Conservation (phyloP, 2,329 filamentous ascomycete species). For the Epichloe aotearoae region DNA sequence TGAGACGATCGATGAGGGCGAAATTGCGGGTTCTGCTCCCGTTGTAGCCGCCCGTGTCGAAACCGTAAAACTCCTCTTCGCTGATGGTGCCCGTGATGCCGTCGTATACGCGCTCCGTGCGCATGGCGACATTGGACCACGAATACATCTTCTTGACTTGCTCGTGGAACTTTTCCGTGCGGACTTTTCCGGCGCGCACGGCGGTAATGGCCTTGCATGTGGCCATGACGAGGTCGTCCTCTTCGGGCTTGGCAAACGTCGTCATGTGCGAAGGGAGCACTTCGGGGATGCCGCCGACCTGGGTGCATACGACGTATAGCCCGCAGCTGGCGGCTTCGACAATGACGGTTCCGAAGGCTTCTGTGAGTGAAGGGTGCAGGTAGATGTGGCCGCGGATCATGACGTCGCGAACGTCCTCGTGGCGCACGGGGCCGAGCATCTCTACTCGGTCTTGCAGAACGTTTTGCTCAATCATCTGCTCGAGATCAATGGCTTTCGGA, state of each 20-base stretch:
- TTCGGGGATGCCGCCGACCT: conserved; percentile 92
- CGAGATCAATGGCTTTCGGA: conserved; percentile 91
- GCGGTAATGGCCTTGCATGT: conserved; percentile 82
- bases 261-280: conserved; percentile 96
- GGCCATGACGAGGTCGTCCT: conserved; percentile 83
- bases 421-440: conserved; percentile 80
- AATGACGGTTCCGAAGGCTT: conserved; percentile 95
- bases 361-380: conserved; percentile 84
- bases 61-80: conserved; percentile 80
- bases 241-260: conserved; percentile 89
- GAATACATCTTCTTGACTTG: conserved; percentile 98
- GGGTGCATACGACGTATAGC: conserved; percentile 90
- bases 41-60: conserved; percentile 56
- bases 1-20: conserved; percentile 84
- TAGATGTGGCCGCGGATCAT: conserved; percentile 98
- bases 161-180: conserved; percentile 89
- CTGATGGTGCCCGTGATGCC: conserved; percentile 78
- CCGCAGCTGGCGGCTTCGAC: conserved; percentile 95
- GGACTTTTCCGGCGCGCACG: conserved; percentile 71
- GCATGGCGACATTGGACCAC: conserved; percentile 88
- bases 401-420: conserved; percentile 93
- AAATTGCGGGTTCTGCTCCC: conserved; percentile 70
- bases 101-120: conserved; percentile 90
- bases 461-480: conserved; percentile 95
- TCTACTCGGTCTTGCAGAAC: conserved; percentile 88